Percentiles rank a stretch among this genome's conserved stretches.
Evolutionary conservation across 2,329 filamentous ascomycete species (phyloP).

Genomic region (Fusarium vanettenii): DNA sequence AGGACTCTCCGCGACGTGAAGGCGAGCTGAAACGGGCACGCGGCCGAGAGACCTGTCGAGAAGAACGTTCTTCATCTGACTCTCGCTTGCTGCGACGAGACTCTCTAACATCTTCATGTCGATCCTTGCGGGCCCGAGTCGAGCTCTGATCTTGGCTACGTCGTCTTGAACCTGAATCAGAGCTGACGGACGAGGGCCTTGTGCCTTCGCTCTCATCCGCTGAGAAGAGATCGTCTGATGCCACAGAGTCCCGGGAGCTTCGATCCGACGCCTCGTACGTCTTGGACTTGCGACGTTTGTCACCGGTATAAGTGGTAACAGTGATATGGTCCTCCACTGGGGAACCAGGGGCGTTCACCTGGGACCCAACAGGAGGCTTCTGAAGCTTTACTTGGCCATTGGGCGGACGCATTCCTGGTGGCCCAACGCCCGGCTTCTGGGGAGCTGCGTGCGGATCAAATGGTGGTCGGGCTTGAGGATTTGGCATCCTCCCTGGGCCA

Average conservation of each 20-base stretch:
- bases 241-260: conserved; percentile 9
- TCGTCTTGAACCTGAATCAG: conserved; percentile 6
- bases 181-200: conserved; percentile 27
- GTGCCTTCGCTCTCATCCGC: conserved; percentile 28
- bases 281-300: neutral
- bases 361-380: neutral
- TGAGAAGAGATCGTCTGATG: conserved; percentile 19
- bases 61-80: conserved; percentile 1
- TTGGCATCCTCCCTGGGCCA: neutral
- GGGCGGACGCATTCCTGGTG: neutral
- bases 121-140: conserved; percentile 4
- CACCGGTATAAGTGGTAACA: neutral
- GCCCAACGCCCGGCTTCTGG: neutral
- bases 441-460: neutral
- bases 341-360: neutral
- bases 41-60: conserved; percentile 2
- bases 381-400: neutral
- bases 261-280: conserved; percentile 10
- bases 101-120: conserved; percentile 6
- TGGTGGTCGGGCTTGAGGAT: neutral
- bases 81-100: conserved; percentile 3
- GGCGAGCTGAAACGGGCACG: conserved; percentile 21
- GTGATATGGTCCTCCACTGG: neutral
- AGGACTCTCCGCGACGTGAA: neutral
- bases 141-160: conserved; percentile 17